These are phyloP conservation scores for Populus simonii DNA, from an alignment of 345 rosid genomes.

Conservation along the genomic window DNA sequence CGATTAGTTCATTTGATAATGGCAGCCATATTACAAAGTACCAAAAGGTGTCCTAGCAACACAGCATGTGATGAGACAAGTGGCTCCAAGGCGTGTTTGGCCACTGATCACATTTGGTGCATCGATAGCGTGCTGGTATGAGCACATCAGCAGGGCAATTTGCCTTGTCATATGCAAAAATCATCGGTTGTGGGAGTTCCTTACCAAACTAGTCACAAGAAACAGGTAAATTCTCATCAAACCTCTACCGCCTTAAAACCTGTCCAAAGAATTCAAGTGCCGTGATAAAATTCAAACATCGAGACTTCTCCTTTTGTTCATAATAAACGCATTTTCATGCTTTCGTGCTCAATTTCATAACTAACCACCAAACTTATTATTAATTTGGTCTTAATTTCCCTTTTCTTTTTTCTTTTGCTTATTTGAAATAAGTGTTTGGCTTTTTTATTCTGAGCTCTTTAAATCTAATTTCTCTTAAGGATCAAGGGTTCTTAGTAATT, in stretches of 20 bases:
- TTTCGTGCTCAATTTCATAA: constrained; percentile 11
- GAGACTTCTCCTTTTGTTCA: background rate
- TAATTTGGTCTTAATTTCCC: background rate
- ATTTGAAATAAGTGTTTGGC: background rate
- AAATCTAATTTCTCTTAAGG: background rate
- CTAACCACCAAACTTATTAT: constrained; percentile 16
- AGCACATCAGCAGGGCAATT: constrained; percentile 78
- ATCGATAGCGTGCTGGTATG: constrained; percentile 93
- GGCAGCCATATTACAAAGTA: constrained; percentile 81
- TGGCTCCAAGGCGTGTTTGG: constrained; percentile 89
- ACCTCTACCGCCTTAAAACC: background rate
- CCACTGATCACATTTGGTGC: constrained; percentile 80
- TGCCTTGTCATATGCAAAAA: constrained; percentile 87
- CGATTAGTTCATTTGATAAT: constrained; percentile 1
- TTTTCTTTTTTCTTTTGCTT: background rate
- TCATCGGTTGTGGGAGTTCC: constrained; percentile 83
- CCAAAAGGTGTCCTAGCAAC: constrained; percentile 72
- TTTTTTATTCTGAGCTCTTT: background rate
- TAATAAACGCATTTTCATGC: background rate
- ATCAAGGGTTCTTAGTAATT: background rate
- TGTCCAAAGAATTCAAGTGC: background rate
- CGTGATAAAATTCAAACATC: background rate
- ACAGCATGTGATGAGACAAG: constrained; percentile 71
- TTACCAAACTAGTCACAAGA: constrained; percentile 66
- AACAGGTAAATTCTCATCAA: constrained; percentile 57